These are phyloP conservation scores for Phytophthora palmivora DNA, from an alignment of 352 stramenopile genomes.

Conservation along the genomic window DNA sequence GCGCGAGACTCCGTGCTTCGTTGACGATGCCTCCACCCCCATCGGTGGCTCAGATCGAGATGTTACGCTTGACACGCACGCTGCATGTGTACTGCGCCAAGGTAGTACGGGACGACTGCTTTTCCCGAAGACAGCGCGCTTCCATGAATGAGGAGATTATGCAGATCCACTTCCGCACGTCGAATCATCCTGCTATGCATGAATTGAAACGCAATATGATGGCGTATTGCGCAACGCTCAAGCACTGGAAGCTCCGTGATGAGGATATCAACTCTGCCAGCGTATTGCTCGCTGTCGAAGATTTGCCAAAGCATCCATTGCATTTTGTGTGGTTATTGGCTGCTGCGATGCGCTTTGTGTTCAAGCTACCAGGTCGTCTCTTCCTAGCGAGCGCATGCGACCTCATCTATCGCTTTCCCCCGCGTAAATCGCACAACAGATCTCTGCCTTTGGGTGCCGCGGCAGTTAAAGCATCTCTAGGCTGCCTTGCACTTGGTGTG, in stretches of 20 bases:
- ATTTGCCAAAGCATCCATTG: slow-evolving; percentile 49
- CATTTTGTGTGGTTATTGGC: slow-evolving; percentile 57
- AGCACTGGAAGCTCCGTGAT: slow-evolving; percentile 68
- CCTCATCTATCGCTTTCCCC: slow-evolving; percentile 57
- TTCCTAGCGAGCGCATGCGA: slow-evolving; percentile 61
- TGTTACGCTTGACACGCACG: slow-evolving; percentile 68
- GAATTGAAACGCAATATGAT: slow-evolving; percentile 74
- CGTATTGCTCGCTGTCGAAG: slow-evolving; percentile 42
- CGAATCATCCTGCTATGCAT: slow-evolving; percentile 75
- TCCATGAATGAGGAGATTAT: slow-evolving; percentile 86
- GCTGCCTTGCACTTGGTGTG: slow-evolving; percentile 46
- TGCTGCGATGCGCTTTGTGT: slow-evolving; percentile 47
- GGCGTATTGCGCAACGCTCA: slow-evolving; percentile 62
- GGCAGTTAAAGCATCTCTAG: slow-evolving; percentile 46
- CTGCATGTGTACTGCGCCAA: slow-evolving; percentile 78
- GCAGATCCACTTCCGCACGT: slow-evolving; percentile 80
- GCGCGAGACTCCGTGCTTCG: slow-evolving; percentile 54
- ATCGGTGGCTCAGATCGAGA: slow-evolving; percentile 69
- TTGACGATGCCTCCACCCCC: slow-evolving; percentile 66
- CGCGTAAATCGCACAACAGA: slow-evolving; percentile 36
- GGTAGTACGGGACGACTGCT: slow-evolving; percentile 71
- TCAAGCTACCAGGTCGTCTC: slow-evolving; percentile 49
- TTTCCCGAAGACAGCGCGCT: slow-evolving; percentile 72
- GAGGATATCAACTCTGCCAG: slow-evolving; percentile 77
- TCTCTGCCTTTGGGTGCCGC: slow-evolving; percentile 33